Conservation (phyloP, 805 yeast species). For the Wickerhamiella hasegawae region DNA sequence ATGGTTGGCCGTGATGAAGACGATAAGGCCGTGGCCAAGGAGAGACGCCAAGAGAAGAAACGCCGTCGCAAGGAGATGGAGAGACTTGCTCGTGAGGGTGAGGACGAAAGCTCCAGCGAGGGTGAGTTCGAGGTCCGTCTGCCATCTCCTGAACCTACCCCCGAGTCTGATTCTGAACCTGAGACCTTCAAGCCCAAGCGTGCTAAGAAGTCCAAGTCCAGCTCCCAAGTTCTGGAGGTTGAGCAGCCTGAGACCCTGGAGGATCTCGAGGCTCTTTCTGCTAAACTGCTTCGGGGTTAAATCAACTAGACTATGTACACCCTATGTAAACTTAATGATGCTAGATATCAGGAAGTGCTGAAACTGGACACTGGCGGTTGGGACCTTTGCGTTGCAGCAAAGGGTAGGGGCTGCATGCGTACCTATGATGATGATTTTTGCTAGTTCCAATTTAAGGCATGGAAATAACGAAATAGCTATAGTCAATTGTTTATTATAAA, state of each 20-base stretch:
- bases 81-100: slow-evolving; percentile 29
- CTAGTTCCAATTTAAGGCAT: too few species aligned
- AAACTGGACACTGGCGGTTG: too few species aligned
- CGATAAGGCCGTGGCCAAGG: slow-evolving; percentile 64
- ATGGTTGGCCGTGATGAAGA: slow-evolving; percentile 60
- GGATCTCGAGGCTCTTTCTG: slow-evolving; percentile 62
- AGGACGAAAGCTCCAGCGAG: background rate
- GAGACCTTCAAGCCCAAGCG: slow-evolving; percentile 15
- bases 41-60: slow-evolving; percentile 75
- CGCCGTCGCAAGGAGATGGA: slow-evolving; percentile 73
- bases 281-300: slow-evolving; percentile 14
- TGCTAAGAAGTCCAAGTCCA: slow-evolving; percentile 14
- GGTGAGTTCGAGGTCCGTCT: slow-evolving; percentile 7
- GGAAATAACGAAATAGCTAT: too few species aligned
- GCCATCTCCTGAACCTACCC: slow-evolving; percentile 6
- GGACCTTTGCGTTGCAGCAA: too few species aligned
- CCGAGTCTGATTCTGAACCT: slow-evolving; percentile 8
- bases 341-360: too few species aligned
- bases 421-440: too few species aligned
- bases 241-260: slow-evolving; percentile 84
- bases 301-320: too few species aligned
- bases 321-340: too few species aligned
- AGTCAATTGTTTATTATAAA: too few species aligned
- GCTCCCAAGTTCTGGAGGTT: slow-evolving; percentile 47
- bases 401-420: too few species aligned